phyloP scores from a whole-genome alignment of 345 rosid species.

The Gossypium thurberi region DNA sequence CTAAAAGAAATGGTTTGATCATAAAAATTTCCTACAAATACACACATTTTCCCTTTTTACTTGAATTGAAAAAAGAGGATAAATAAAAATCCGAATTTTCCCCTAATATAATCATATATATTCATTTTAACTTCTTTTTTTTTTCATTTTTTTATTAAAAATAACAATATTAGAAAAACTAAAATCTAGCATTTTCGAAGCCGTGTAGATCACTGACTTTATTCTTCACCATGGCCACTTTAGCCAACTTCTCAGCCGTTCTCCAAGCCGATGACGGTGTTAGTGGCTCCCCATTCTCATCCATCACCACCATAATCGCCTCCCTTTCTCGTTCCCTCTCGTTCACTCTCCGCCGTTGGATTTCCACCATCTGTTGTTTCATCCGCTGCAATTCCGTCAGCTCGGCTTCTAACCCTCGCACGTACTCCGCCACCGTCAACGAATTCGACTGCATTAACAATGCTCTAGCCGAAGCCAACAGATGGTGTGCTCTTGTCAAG shows the following conservation, averaged over 20 bases:
- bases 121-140: not conserved
- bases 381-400: constrained; percentile 57
- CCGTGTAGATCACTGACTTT: constrained; percentile 88
- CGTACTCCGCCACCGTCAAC: constrained; percentile 33
- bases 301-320: constrained; percentile 29
- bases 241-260: constrained; percentile 88
- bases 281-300: constrained; percentile 79
- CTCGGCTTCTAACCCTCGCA: constrained; percentile 49
- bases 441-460: constrained; percentile 44
- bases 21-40: not conserved
- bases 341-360: constrained; percentile 28
- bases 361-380: constrained; percentile 34
- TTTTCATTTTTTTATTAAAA: not conserved
- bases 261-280: constrained; percentile 93
- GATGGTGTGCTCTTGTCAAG: constrained; percentile 51
- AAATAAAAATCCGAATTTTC: not conserved
- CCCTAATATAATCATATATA: not conserved
- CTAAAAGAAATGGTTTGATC: not conserved
- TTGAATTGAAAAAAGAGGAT: not conserved
- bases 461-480: constrained; percentile 68
- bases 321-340: constrained; percentile 36
- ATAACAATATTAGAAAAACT: constrained; percentile 4
- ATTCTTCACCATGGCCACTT: constrained; percentile 73
- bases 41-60: not conserved
- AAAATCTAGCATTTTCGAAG: constrained; percentile 92